These are phyloP conservation scores for Rehmannia glutinosa DNA, from an alignment of 257 asterid genomes.

Conservation along the genomic window DNA sequence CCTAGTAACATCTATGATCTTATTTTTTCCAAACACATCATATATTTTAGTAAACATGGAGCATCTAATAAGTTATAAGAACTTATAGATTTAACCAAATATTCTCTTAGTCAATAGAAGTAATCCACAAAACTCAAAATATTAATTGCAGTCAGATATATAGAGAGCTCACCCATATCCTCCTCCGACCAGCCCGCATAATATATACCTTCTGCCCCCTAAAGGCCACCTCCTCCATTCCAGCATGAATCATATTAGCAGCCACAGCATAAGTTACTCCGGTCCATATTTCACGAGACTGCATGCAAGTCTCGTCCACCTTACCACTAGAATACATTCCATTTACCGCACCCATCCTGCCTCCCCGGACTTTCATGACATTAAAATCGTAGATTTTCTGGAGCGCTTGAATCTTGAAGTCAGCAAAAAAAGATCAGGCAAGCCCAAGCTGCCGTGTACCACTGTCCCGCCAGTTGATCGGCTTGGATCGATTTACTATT, in stretches of 20 bases:
- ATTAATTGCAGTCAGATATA: background rate
- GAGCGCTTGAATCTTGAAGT: constrained; percentile 58
- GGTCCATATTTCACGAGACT: constrained; percentile 94
- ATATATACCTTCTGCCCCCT: constrained; percentile 88
- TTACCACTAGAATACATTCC: constrained; percentile 95
- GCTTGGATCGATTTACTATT: constrained; percentile 94
- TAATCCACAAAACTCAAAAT: too few relatives aligned
- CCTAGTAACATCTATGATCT: too few relatives aligned
- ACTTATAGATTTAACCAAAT: too few relatives aligned
- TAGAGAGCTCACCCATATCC: constrained; percentile 62
- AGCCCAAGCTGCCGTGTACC: constrained; percentile 92
- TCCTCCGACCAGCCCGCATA: constrained; percentile 97
- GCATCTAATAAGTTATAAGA: too few relatives aligned
- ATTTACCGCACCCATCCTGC: constrained; percentile 94
- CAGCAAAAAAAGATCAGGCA: constrained; percentile 84
- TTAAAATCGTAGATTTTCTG: constrained; percentile 82
- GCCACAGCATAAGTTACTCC: constrained; percentile 94
- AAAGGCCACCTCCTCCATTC: constrained; percentile 92
- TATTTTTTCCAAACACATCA: too few relatives aligned
- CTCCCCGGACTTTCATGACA: constrained; percentile 83
- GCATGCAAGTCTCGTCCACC: constrained; percentile 99
- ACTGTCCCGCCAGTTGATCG: constrained; percentile 96
- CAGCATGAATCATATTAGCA: constrained; percentile 94
- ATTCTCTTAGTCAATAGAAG: too few relatives aligned
- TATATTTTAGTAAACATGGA: too few relatives aligned